Percentiles rank a stretch among this genome's conserved stretches.
phyloP scores from a whole-genome alignment of 495 filamentous ascomycete genomes.

The Rusavskia elegans region DNA sequence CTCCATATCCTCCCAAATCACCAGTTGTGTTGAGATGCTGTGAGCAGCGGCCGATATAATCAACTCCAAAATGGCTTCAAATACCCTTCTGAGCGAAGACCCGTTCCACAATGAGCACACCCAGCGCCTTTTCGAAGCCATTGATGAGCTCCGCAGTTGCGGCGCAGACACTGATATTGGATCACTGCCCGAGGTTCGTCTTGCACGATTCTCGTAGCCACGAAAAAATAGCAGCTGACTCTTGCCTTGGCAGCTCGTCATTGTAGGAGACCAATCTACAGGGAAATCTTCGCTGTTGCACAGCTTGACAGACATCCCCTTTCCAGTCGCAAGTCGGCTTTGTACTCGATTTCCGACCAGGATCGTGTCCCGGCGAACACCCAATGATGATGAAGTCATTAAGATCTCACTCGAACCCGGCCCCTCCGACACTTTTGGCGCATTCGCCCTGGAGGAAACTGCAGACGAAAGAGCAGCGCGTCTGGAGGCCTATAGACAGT shows the following conservation, averaged over 20 bases:
- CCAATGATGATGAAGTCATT: slow-evolving; percentile 15
- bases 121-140: not conserved
- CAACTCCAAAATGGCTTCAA: not conserved
- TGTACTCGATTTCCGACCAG: slow-evolving; percentile 35
- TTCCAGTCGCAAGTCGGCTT: slow-evolving; percentile 16
- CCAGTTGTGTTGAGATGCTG: too few species aligned
- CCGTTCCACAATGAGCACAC: not conserved
- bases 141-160: not conserved
- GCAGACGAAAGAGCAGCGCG: slow-evolving; percentile 8
- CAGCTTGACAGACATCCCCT: slow-evolving; percentile 23
- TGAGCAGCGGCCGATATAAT: too few species aligned
- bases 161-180: not conserved
- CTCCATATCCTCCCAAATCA: too few species aligned
- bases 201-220: not conserved
- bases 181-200: not conserved
- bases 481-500: slow-evolving; percentile 15
- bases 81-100: not conserved
- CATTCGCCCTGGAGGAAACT: not conserved
- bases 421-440: not conserved
- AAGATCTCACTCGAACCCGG: slow-evolving; percentile 20
- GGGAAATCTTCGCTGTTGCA: slow-evolving; percentile 24
- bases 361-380: slow-evolving; percentile 25
- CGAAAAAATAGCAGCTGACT: not conserved
- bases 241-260: not conserved
- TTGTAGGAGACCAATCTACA: slow-evolving; percentile 20